Percentiles rank a stretch among this genome's conserved stretches.
Conservation (phyloP, 2,329 filamentous ascomycete species). For the Phoma herbarum region DNA sequence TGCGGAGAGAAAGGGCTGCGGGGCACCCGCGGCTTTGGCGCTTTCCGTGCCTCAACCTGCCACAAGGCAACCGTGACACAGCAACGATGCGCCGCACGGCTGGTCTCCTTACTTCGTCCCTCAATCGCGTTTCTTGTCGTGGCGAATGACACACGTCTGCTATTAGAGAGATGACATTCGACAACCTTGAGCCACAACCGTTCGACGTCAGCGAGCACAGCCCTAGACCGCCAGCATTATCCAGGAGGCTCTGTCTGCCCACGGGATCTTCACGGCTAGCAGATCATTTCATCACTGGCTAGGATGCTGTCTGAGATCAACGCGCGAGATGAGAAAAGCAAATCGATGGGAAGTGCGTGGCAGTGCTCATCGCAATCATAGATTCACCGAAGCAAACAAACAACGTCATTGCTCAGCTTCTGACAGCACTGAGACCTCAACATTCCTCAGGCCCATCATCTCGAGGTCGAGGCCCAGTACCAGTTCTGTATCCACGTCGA, state of each 20-base stretch:
- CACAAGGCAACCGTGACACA: constrained; percentile 5
- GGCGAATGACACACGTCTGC: not conserved
- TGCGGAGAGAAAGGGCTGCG: not conserved
- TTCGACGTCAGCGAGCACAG: constrained; percentile 13
- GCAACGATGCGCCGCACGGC: constrained; percentile 12
- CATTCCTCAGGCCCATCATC: constrained; percentile 1
- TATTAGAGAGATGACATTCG: not conserved
- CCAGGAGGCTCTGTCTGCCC: constrained; percentile 23
- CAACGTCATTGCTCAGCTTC: constrained; percentile 17
- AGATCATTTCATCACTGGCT: constrained; percentile 39
- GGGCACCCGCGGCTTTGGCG: not conserved
- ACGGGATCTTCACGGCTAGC: constrained; percentile 35
- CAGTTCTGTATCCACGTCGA: not conserved
- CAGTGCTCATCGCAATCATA: constrained; percentile 33
- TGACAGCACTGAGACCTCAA: constrained; percentile 5
- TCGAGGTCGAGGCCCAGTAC: not conserved
- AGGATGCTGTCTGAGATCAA: constrained; percentile 21
- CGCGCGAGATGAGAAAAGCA: constrained; percentile 19
- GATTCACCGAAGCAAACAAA: constrained; percentile 17
- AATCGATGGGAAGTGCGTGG: constrained; percentile 18
- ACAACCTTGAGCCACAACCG: not conserved
- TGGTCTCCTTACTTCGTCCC: not conserved
- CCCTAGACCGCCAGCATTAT: constrained; percentile 12
- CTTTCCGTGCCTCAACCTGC: constrained; percentile 2
- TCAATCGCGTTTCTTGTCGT: not conserved